Evolutionary conservation across 1,284 basidiomycete genomes (phyloP), one percentile per base, ranked within the genome.

Genomic region (Ceratobasidium papillatum): DNA sequence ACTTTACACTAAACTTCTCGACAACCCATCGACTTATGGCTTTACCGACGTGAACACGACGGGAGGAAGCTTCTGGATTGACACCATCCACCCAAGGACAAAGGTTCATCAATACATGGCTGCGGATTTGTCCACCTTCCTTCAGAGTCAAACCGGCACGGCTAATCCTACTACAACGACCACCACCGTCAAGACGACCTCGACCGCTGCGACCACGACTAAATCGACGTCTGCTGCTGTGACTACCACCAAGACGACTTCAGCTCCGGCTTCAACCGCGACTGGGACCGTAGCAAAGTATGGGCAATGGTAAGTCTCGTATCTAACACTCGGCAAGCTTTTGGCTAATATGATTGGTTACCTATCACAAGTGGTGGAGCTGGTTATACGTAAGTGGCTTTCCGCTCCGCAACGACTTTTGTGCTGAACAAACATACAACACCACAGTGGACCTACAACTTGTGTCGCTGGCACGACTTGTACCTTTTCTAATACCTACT

Each of bases 51-150:
- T 72, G 9, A 72, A 56, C n/a, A 59, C 41, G 41, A 72, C 56
- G 2, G 69, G 69, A 34, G 69, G 66, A 3, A 61, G 58, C n/a
- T 72, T 72, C 58, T 72, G 69, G 69, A 72, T 72, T 30, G 69
- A 72, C 14, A 72, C 69, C 4, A 72, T 72, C 45, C 69, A 72
- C 25, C 56, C 56, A 1, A 59, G 69, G 45, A 61, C 56, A 7
- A 72, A 61, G 45, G 69, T 72, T 36, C 69, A 72, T 38, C 56
- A 72, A 17, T 72, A 72, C 17, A 72, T 72, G 69, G 69, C 69
- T 25, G 56, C 47, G 22, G 69, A 72, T 30, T 32, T 72, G 19
- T 56, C 69, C 38, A 72, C 41, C 8, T 72, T 72, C 58, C 45
- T 72, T 43, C 54, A 58, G 22, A 72, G 43, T 45, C 56, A 72